Percentiles rank a stretch among this genome's conserved stretches.
Evolutionary conservation across 2,329 filamentous ascomycete genomes (phyloP).

Genomic region (Sphaerulina populicola): DNA sequence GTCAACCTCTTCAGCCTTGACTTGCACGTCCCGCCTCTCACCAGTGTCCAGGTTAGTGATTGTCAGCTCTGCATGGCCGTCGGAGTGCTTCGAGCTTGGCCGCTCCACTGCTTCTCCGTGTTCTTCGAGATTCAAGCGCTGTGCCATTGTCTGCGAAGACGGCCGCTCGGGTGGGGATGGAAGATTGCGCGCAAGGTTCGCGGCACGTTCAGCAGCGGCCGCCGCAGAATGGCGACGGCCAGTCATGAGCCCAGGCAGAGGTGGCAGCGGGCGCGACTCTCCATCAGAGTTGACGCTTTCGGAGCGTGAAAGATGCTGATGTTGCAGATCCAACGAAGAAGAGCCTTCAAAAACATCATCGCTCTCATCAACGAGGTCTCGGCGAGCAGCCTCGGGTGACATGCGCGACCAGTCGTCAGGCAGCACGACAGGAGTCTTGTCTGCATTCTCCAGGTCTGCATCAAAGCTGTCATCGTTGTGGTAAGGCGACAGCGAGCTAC

Average conservation of each 20-base stretch:
- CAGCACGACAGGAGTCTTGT: constrained; percentile 95
- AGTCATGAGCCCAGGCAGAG: constrained; percentile 60
- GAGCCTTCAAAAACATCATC: constrained; percentile 60
- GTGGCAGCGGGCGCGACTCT: constrained; percentile 76
- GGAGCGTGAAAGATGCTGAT: constrained; percentile 53
- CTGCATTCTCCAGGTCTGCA: constrained; percentile 85
- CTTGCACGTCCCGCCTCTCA: constrained; percentile 20
- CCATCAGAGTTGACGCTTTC: constrained; percentile 70
- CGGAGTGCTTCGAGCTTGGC: constrained; percentile 20
- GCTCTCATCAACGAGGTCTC: constrained; percentile 45
- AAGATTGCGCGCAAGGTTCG: constrained; percentile 57
- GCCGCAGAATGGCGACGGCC: constrained; percentile 51
- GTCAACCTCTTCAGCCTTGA: constrained; percentile 22
- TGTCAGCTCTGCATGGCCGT: constrained; percentile 39
- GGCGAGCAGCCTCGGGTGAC: constrained; percentile 56
- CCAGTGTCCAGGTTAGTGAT: constrained; percentile 28
- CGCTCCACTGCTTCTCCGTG: constrained; percentile 11
- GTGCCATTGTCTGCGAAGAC: constrained; percentile 40
- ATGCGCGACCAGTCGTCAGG: constrained; percentile 89
- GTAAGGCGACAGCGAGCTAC: constrained; percentile 47
- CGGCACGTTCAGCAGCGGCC: constrained; percentile 63
- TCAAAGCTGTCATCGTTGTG: constrained; percentile 70
- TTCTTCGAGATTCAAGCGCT: constrained; percentile 79
- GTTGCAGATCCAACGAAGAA: constrained; percentile 41
- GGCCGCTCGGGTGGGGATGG: constrained; percentile 62